Conservation (phyloP, 306 rosid species). For the Glycine latifolia region DNA sequence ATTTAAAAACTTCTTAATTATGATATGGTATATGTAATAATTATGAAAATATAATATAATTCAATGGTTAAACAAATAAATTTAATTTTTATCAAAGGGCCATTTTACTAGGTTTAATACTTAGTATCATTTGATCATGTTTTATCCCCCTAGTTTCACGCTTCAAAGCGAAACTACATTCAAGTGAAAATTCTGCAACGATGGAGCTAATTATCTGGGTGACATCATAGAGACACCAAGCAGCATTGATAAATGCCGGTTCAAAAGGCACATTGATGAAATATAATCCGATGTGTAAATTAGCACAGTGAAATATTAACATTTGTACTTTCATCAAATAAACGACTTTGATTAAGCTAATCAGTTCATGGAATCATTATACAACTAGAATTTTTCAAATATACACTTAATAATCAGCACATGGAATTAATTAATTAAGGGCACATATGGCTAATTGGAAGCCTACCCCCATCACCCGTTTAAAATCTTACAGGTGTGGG, state of each 20-base stretch:
- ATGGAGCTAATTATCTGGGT: not conserved
- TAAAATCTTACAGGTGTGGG: slow-evolving; percentile 62
- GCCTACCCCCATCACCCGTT: slow-evolving; percentile 55
- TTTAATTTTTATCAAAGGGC: no score
- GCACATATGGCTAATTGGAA: slow-evolving; percentile 45
- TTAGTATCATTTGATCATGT: not conserved
- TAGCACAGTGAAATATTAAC: not conserved
- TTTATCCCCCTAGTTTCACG: not conserved
- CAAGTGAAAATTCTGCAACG: not conserved
- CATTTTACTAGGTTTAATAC: no score
- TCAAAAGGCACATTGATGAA: no score
- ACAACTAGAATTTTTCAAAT: slow-evolving; percentile 46
- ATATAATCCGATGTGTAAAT: not conserved
- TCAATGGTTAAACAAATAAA: no score
- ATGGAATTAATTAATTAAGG: slow-evolving; percentile 14
- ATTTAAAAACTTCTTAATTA: no score
- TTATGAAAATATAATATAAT: no score
- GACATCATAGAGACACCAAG: not conserved
- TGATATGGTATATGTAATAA: no score
- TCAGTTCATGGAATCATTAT: slow-evolving; percentile 49
- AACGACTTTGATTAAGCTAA: slow-evolving; percentile 21
- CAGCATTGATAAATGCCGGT: no score
- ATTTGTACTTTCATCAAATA: not conserved
- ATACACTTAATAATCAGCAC: slow-evolving; percentile 63
- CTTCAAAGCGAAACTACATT: not conserved